Conservation (phyloP, 208 protist species). For the Wallacemonas sp. region DNA sequence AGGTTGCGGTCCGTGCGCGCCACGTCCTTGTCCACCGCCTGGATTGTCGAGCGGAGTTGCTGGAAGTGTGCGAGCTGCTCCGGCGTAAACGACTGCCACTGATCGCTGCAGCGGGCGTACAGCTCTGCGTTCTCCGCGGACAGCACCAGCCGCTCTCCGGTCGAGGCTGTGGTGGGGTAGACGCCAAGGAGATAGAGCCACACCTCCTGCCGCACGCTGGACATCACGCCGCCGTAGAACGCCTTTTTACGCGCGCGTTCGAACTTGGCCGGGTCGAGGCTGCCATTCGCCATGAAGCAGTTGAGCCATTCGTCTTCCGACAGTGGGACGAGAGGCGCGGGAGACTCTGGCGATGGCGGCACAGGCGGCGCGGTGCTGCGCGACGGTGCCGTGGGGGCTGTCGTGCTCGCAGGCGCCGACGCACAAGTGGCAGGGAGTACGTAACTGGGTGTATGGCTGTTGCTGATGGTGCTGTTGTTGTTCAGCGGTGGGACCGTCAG, state of each 20-base stretch:
- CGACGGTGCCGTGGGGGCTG: too few relatives aligned
- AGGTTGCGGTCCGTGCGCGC: constrained; percentile 76
- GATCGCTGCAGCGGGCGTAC: constrained; percentile 60
- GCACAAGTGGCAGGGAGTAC: too few relatives aligned
- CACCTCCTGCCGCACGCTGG: constrained; percentile 57
- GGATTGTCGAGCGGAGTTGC: constrained; percentile 51
- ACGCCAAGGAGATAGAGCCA: constrained; percentile 78
- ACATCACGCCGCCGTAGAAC: constrained; percentile 39
- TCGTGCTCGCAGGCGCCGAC: too few relatives aligned
- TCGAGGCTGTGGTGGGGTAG: constrained; percentile 40
- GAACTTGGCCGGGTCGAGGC: constrained; percentile 23
- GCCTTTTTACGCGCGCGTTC: constrained; percentile 18
- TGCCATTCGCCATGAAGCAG: constrained; percentile 32
- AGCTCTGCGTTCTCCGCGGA: constrained; percentile 29
- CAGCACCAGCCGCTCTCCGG: constrained; percentile 31
- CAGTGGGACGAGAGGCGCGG: constrained; percentile 13
- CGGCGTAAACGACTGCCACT: constrained; percentile 76
- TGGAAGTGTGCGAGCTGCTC: constrained; percentile 71
- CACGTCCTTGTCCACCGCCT: constrained; percentile 88
- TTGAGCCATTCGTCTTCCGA: constrained; percentile 28
- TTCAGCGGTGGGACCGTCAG: neutral
- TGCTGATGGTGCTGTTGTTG: neutral
- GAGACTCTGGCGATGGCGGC: neutral
- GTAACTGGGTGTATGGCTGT: too few relatives aligned
- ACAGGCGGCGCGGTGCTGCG: too few relatives aligned